Conservation (phyloP, 2,329 filamentous ascomycete species). For the Juglanconis juglandina region DNA sequence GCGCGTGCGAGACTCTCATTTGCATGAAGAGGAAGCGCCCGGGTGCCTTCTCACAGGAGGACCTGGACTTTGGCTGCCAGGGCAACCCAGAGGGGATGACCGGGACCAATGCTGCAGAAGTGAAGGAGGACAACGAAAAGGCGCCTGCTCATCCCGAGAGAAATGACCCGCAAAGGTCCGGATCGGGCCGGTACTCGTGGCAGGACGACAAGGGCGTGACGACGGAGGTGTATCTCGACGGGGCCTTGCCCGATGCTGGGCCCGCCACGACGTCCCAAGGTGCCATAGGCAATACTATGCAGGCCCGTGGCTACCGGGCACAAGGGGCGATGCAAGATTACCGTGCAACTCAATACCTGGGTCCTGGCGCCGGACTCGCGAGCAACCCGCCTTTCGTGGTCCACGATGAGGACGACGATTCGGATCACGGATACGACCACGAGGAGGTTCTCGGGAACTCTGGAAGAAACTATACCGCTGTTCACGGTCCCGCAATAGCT, state of each 20-base stretch:
- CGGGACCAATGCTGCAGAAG: background rate
- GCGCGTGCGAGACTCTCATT: constrained; percentile 9
- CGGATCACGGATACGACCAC: background rate
- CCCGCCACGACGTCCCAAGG: background rate
- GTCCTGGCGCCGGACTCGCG: background rate
- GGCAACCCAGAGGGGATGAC: background rate
- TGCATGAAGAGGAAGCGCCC: constrained; percentile 1
- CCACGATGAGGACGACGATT: background rate
- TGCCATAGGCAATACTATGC: background rate
- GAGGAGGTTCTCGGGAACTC: background rate
- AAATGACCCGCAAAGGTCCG: background rate
- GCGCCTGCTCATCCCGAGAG: background rate
- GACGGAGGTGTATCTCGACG: constrained; percentile 7
- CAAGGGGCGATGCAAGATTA: background rate
- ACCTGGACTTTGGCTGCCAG: background rate
- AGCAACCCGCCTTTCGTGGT: background rate
- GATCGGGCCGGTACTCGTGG: constrained; percentile 9
- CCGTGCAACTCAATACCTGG: background rate
- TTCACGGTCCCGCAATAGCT: background rate
- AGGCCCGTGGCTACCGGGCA: background rate
- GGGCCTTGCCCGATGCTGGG: background rate
- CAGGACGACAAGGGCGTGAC: constrained; percentile 6
- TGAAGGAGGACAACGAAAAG: background rate
- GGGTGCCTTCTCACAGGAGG: background rate
- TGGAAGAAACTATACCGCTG: background rate